These are phyloP conservation scores for Zygosaccharomyces pseudobailii DNA, from an alignment of 1,139 yeast species.

Conservation along the genomic window DNA sequence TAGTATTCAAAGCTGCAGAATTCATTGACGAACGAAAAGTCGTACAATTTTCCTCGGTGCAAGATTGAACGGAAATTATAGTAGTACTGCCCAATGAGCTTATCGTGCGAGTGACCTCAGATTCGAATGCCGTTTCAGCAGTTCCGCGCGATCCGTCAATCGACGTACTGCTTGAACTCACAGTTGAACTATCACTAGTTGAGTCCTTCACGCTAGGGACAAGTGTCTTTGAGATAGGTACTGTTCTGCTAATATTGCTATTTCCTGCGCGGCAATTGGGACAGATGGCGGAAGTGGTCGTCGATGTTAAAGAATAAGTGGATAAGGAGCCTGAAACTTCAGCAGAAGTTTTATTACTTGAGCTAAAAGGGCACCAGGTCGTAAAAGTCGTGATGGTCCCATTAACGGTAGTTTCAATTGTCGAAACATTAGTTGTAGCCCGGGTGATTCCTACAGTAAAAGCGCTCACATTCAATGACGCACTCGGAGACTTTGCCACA, in stretches of 20 bases:
- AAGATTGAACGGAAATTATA: not conserved
- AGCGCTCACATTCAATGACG: not conserved
- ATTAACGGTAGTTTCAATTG: slow-evolving; percentile 2
- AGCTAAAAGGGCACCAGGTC: slow-evolving; percentile 32
- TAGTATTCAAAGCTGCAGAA: not conserved
- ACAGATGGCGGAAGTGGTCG: not conserved
- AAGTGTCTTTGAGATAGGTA: not conserved
- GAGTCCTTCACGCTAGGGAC: not conserved
- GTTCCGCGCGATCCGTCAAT: not conserved
- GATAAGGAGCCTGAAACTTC: not conserved
- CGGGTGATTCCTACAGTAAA: not conserved
- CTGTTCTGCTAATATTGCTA: not conserved
- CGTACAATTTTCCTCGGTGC: not conserved
- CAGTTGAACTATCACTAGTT: not conserved
- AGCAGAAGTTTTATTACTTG: slow-evolving; percentile 5
- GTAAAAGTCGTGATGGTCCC: slow-evolving; percentile 29
- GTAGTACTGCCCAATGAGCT: not conserved
- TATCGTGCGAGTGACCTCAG: not conserved
- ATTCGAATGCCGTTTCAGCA: not conserved
- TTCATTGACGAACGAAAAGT: not conserved
- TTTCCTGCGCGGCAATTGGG: not conserved
- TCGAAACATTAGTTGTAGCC: not conserved
- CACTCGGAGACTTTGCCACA: slow-evolving; percentile 7
- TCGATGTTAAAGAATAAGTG: not conserved
- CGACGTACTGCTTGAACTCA: not conserved